phyloP scores from a whole-genome alignment of 192 early-diverging fungal genomes.

The Backusella sp. region DNA sequence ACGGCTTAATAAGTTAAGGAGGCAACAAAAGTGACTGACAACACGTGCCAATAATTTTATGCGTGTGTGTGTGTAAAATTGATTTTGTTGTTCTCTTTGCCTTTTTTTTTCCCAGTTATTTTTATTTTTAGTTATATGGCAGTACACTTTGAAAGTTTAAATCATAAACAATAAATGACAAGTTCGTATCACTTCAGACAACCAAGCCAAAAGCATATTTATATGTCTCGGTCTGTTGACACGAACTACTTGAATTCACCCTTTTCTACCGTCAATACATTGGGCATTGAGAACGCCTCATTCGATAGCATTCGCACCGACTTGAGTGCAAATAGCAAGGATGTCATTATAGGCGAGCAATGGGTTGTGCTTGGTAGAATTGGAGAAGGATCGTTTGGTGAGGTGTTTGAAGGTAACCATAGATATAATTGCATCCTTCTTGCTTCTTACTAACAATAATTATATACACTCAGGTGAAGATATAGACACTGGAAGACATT shows the following conservation, averaged over 20 bases:
- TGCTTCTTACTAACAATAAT: neutral
- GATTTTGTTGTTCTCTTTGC: neutral
- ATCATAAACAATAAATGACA: slow-evolving; percentile 7
- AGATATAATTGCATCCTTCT: neutral
- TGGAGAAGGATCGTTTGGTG: slow-evolving; percentile 59
- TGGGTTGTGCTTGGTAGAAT: slow-evolving; percentile 54
- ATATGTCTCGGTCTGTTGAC: slow-evolving; percentile 11
- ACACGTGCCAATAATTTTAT: neutral
- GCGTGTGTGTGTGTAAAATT: neutral
- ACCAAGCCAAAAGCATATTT: neutral
- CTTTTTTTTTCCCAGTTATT: neutral
- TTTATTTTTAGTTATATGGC: neutral
- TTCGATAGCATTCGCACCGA: slow-evolving; percentile 20
- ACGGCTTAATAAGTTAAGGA: neutral
- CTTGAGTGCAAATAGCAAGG: slow-evolving; percentile 19
- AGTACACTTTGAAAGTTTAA: neutral
- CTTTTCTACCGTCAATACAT: neutral
- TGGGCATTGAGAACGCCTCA: slow-evolving; percentile 11
- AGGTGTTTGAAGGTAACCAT: slow-evolving; percentile 53
- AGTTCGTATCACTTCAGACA: slow-evolving; percentile 16
- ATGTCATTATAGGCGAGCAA: slow-evolving; percentile 48
- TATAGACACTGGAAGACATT: slow-evolving; percentile 41
- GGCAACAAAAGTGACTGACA: neutral
- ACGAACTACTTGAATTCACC: neutral
- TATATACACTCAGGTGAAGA: slow-evolving; percentile 39